Base-by-base conservation (phyloP, 2,329 filamentous ascomycete genomes). In the Lasiodiplodia hormozganensis region DNA sequence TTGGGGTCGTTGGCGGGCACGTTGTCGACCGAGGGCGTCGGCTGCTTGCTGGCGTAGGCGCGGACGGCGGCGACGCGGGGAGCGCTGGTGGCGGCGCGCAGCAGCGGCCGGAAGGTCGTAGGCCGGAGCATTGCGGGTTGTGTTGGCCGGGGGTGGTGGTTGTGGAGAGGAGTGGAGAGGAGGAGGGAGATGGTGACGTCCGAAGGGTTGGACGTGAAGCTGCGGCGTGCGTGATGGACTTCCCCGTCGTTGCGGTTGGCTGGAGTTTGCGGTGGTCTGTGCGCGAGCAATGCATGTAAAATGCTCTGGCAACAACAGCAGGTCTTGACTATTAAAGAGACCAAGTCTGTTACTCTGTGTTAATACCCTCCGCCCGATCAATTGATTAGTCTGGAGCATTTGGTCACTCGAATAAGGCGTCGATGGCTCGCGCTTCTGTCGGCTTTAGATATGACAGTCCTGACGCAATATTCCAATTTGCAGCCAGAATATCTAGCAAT, bases 1-100 rank as follows among this genome's bases (percentile, higher is more conserved):
- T 86, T 88, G 67, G 85, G 85, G 82, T 89, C 85, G 79, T 90
- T 90, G 78, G 86, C 94, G 0, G 89, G 80, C 8, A 94, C 85
- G 72, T 87, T 88, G 80, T 96, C 92, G 25, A 91, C 92, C n/a
- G 65, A 58, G 34, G 67, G 47, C 65, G 68, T 56, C 70, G 25
- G 75, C 40, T 60, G 53, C 62, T 53, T 60, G 62, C 43, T 62
- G 47, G 68, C 47, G 54, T 52, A 51, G 18, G 62, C 25, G 65
- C 54, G 43, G 40, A 21, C 7, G 40, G 12, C 43, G 43, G 31
- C 18, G 49, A 56, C 21, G 62, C 28, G 49, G 60, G 75, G 75
- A 68, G 64, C 57, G 31, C 3, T 34, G 18, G 56, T 10, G 7
- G 34, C 49, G 74, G 68, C 28, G 72, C 66, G 68, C 77, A 76